Evolutionary conservation across 108 stramenopile genomes (phyloP).

Genomic region (Hondaea fermentalgiana): DNA sequence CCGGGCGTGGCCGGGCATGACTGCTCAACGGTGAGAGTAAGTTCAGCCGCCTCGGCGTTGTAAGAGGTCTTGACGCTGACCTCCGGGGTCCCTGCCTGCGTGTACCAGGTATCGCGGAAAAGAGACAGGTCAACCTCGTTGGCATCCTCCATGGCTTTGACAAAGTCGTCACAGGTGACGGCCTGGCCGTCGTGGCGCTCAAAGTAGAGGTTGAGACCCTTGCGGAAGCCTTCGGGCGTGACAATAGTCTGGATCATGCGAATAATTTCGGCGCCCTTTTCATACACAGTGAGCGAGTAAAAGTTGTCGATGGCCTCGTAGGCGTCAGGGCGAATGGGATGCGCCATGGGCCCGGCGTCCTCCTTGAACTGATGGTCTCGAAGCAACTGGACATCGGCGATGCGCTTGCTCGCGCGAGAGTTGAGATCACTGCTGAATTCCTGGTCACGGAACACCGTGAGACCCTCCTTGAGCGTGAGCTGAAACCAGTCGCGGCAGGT

Average conservation of each 20-base stretch:
- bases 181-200: constrained; percentile 85
- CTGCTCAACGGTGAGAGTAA: constrained; percentile 55
- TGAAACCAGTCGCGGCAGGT: constrained; percentile 98
- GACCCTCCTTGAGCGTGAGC: constrained; percentile 93
- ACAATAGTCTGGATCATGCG: constrained; percentile 89
- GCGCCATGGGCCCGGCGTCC: constrained; percentile 74
- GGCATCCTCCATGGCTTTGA: constrained; percentile 90
- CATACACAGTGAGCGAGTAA: constrained; percentile 63
- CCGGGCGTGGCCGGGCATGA: constrained; percentile 39
- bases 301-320: constrained; percentile 90
- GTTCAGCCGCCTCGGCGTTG: constrained; percentile 45
- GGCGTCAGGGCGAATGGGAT: constrained; percentile 87
- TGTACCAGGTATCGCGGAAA: constrained; percentile 78
- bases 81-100: constrained; percentile 80
- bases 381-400: constrained; percentile 71
- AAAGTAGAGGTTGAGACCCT: constrained; percentile 82
- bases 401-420: constrained; percentile 78
- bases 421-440: constrained; percentile 76
- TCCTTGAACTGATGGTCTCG: constrained; percentile 68
- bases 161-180: constrained; percentile 93
- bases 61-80: constrained; percentile 57
- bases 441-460: constrained; percentile 93
- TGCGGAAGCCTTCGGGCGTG: constrained; percentile 77
- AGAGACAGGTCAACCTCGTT: constrained; percentile 60
- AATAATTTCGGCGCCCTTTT: constrained; percentile 84